Percentiles rank a stretch among this genome's conserved stretches.
Evolutionary conservation across 129 eudicot genomes (phyloP).

Genomic region (Daucus carota): DH1_v3.0 NC_030384.2:48882501-48883000

Average conservation of each 20-base stretch:
- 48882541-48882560: neutral
- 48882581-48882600: conserved; percentile 15
- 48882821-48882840: conserved; percentile 11
- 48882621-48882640: conserved; percentile 29
- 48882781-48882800: conserved; percentile 26
- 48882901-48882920: neutral
- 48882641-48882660: conserved; percentile 27
- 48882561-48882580: neutral
- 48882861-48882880: conserved; percentile 5
- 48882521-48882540: neutral
- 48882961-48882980: neutral
- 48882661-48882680: conserved; percentile 24
- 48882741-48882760: conserved; percentile 20
- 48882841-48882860: neutral
- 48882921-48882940: neutral
- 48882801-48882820: conserved; percentile 50
- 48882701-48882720: conserved; percentile 7
- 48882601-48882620: neutral
- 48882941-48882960: neutral
- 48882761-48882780: conserved; percentile 12
- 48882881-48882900: conserved; percentile 9
- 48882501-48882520: neutral
- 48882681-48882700: neutral
- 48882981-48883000: neutral
- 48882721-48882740: conserved; percentile 10